phyloP scores from a whole-genome alignment of 202 grass and related monocot genomes.

The Cymbopogon flexuosus region DNA sequence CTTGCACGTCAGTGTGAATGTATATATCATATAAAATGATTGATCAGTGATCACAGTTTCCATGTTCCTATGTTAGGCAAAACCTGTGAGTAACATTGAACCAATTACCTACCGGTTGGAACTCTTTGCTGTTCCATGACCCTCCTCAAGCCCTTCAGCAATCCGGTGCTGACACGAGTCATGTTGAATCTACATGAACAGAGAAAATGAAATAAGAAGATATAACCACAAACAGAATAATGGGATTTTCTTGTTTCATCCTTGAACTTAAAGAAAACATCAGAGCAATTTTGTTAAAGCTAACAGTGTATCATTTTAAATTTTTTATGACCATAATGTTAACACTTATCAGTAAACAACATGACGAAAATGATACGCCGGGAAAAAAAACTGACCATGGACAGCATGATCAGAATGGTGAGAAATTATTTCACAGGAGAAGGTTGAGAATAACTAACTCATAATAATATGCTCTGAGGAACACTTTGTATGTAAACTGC shows the following conservation, averaged over 20 bases:
- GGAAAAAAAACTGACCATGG: background rate
- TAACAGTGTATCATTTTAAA: background rate
- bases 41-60: background rate
- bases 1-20: background rate
- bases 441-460: background rate
- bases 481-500: background rate
- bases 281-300: background rate
- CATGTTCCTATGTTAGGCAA: background rate
- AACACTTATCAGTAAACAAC: background rate
- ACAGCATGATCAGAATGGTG: background rate
- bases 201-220: constrained; percentile 14
- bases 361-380: background rate
- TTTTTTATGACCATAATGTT: background rate
- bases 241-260: background rate
- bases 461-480: background rate
- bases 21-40: constrained; percentile 5
- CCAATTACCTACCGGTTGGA: constrained; percentile 39
- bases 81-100: constrained; percentile 5
- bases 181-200: constrained; percentile 49
- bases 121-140: constrained; percentile 35
- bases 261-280: constrained; percentile 4
- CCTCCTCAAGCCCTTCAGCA: constrained; percentile 55
- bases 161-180: constrained; percentile 41
- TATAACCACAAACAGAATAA: constrained; percentile 13
- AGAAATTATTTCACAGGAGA: background rate